These are phyloP conservation scores for Cordyceps cicadae DNA, from an alignment of 2,329 filamentous ascomycete genomes.

Conservation along the genomic window DNA sequence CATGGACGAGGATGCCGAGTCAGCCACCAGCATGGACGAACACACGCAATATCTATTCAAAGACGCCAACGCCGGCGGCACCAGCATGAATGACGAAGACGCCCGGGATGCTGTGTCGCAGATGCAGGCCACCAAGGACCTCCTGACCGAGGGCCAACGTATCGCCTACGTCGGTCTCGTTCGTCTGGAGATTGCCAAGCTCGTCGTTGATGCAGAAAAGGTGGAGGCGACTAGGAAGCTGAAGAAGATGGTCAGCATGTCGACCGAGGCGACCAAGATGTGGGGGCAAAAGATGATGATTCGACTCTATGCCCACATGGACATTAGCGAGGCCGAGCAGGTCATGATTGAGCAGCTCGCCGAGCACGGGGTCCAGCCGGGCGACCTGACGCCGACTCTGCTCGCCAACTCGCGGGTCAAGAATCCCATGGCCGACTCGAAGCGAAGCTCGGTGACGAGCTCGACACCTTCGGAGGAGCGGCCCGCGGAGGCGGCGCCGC, in stretches of 20 bases:
- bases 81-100: conserved; percentile 65
- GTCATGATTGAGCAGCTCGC: conserved; percentile 98
- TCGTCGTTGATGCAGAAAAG: conserved; percentile 60
- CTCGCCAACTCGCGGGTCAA: conserved; percentile 90
- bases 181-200: conserved; percentile 67
- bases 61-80: conserved; percentile 52
- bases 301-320: conserved; percentile 89
- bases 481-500: conserved; percentile 44
- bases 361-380: conserved; percentile 79
- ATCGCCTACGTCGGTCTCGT: conserved; percentile 93
- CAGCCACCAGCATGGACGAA: conserved; percentile 92
- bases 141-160: conserved; percentile 89
- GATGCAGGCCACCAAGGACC: conserved; percentile 90
- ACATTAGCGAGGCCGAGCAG: conserved; percentile 83
- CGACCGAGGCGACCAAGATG: conserved; percentile 77
- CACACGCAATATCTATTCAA: conserved; percentile 95
- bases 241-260: conserved; percentile 63
- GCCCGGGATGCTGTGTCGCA: conserved; percentile 79
- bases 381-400: conserved; percentile 74
- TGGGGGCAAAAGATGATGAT: conserved; percentile 99
- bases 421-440: conserved; percentile 68
- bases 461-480: conserved; percentile 34
- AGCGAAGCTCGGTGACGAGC: conserved; percentile 10
- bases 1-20: conserved; percentile 88
- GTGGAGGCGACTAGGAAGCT: conserved; percentile 55